phyloP scores from a whole-genome alignment of 2,329 filamentous ascomycete genomes.

The Acephala macrosclerotiorum region DNA sequence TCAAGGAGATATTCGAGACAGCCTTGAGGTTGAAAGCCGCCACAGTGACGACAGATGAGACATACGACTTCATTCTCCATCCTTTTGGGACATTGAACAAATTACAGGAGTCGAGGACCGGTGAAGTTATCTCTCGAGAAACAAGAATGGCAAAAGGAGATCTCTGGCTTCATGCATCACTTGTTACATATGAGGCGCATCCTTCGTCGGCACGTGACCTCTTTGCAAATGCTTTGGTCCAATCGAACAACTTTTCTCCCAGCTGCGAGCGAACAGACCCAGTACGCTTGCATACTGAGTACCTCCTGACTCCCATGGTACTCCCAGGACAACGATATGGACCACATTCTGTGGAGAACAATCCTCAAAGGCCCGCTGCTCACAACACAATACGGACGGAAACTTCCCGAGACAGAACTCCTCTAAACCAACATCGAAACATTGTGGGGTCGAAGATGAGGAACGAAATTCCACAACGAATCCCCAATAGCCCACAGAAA shows the following conservation, averaged over 20 bases:
- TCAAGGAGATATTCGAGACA: background rate
- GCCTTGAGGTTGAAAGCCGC: background rate
- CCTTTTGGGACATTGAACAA: background rate
- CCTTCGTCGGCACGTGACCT: background rate
- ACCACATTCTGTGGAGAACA: too few species aligned
- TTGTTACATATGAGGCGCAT: background rate
- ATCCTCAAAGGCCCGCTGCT: too few species aligned
- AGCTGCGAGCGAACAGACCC: background rate
- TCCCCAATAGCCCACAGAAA: too few species aligned
- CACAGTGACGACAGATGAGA: background rate
- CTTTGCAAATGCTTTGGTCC: background rate
- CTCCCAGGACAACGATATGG: too few species aligned
- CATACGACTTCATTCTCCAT: background rate
- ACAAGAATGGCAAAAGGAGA: background rate
- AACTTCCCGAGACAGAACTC: too few species aligned
- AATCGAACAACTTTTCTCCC: background rate
- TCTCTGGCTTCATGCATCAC: background rate
- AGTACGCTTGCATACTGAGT: background rate
- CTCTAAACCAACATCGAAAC: too few species aligned
- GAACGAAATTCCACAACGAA: too few species aligned
- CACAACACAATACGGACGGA: too few species aligned
- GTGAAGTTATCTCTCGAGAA: background rate
- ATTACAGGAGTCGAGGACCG: background rate
- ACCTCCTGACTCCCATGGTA: too few species aligned
- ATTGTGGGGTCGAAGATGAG: too few species aligned